phyloP scores from a whole-genome alignment of 331 rosid species.

The Acacia concinna region DNA sequence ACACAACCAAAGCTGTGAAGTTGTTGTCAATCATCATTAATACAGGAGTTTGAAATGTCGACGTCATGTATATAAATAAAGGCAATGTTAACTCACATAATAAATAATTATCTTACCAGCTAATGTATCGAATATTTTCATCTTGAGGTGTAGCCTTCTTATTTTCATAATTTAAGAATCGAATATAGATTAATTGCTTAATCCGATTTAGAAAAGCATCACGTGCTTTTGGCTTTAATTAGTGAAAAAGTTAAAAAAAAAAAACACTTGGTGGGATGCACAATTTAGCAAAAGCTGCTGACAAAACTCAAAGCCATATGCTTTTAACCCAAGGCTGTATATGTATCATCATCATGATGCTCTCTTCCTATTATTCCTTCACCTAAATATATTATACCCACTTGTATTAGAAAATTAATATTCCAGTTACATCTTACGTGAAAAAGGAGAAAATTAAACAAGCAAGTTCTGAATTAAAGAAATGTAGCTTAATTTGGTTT shows the following conservation, averaged over 20 bases:
- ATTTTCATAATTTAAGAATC: background rate
- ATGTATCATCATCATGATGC: constrained; percentile 28
- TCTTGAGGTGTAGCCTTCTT: background rate
- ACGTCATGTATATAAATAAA: background rate
- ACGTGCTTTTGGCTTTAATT: constrained; percentile 24
- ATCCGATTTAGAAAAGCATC: constrained; percentile 32
- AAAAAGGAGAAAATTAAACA: background rate
- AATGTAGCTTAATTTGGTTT: background rate
- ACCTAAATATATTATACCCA: background rate
- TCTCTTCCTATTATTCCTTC: constrained; percentile 23
- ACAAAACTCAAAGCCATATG: constrained; percentile 18
- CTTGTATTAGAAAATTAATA: background rate
- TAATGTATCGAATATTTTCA: background rate
- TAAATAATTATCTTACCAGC: background rate
- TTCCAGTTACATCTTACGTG: background rate
- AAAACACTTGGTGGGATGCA: constrained; percentile 22
- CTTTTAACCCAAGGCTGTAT: constrained; percentile 24
- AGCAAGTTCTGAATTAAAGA: background rate
- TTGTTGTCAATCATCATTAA: background rate
- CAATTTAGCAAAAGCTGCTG: constrained; percentile 23
- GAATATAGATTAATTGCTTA: background rate
- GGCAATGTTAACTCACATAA: background rate
- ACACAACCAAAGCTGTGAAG: background rate
- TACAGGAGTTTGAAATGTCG: background rate
- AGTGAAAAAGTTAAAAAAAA: background rate